A percentile compares a stretch with the other conserved stretches of the same genome.
Evolutionary conservation across 768 basidiomycete genomes (phyloP).

Genomic region (Lentinula boryana): DNA sequence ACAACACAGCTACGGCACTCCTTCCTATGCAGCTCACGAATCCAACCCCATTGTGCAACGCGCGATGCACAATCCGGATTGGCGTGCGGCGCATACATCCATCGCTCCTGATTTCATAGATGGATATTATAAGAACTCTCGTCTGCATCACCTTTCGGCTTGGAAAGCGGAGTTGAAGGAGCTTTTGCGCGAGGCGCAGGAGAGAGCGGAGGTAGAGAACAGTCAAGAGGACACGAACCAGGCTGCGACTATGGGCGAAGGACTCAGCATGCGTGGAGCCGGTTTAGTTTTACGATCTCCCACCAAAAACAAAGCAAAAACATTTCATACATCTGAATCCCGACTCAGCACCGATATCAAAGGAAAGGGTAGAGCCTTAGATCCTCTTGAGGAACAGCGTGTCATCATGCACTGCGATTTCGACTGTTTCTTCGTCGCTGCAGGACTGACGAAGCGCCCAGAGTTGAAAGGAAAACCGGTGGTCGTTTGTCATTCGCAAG

Average conservation of each 20-base stretch:
- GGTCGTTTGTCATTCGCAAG: conserved; percentile 94
- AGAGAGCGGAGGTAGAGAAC: conserved; percentile 60
- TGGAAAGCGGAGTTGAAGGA: conserved; percentile 89
- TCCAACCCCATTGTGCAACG: conserved; percentile 73
- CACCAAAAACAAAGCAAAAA: conserved; percentile 15
- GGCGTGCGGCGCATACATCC: conserved; percentile 86
- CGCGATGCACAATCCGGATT: conserved; percentile 77
- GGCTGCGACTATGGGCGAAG: conserved; percentile 1
- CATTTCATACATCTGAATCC: conserved; percentile 25
- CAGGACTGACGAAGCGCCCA: conserved; percentile 75
- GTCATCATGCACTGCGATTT: conserved; percentile 94
- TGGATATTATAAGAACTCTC: conserved; percentile 77
- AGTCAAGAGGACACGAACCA: conserved; percentile 7
- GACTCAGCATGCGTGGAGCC: conserved; percentile 48
- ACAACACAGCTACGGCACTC: conserved; percentile 42
- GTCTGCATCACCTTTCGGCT: conserved; percentile 86
- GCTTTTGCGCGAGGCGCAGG: conserved; percentile 77
- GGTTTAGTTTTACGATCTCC: conserved; percentile 46
- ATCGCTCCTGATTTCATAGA: conserved; percentile 83
- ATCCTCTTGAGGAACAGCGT: conserved; percentile 39
- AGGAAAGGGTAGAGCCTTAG: conserved; percentile 41
- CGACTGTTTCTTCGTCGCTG: conserved; percentile 95
- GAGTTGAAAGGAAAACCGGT: conserved; percentile 83
- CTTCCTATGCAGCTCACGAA: conserved; percentile 59
- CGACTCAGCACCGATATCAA: conserved; percentile 36